phyloP scores from a whole-genome alignment of 2,329 filamentous ascomycete genomes.

The Hymenotorrendiella dingleyae region DNA sequence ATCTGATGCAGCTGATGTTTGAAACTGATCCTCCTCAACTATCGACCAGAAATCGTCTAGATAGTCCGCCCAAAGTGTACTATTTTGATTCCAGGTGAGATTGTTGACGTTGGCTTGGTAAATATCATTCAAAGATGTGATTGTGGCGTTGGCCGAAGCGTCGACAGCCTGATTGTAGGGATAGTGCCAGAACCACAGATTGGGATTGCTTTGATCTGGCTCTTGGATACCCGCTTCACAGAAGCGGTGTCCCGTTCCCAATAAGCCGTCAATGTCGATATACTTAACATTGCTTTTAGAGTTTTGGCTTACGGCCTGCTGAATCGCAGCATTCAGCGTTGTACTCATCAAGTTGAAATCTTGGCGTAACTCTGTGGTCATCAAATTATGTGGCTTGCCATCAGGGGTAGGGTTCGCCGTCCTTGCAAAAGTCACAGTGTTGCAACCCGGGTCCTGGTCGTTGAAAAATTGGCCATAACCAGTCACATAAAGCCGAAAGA shows the following conservation, averaged over 20 bases:
- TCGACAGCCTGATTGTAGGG: too few species aligned
- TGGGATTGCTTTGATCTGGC: too few species aligned
- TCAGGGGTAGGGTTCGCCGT: conserved; percentile 3
- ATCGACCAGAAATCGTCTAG: too few species aligned
- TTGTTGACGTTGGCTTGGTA: too few species aligned
- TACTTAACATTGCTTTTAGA: conserved; percentile 2
- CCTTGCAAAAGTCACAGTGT: conserved; percentile 7
- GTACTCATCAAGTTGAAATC: conserved; percentile 5
- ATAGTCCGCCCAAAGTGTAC: too few species aligned
- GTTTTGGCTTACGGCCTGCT: conserved; percentile 1
- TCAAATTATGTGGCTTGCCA: conserved; percentile 2
- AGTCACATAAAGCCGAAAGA: conserved; percentile 4
- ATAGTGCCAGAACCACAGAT: too few species aligned
- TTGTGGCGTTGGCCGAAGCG: too few species aligned
- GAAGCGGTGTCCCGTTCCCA: conserved; percentile 1
- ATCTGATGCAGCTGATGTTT: too few species aligned
- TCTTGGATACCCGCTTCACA: conserved; percentile 6
- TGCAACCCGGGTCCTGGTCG: neutral
- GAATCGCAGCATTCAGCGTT: conserved; percentile 1
- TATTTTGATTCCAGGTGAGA: too few species aligned
- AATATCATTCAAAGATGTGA: too few species aligned
- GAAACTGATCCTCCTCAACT: too few species aligned
- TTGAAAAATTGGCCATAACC: conserved; percentile 6
- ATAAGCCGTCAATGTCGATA: conserved; percentile 1
- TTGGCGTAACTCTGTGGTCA: conserved; percentile 2